Percentiles rank a stretch among this genome's conserved stretches.
Conservation (phyloP, 176 grass and related monocot genomes). For the Juncus effusus region DNA sequence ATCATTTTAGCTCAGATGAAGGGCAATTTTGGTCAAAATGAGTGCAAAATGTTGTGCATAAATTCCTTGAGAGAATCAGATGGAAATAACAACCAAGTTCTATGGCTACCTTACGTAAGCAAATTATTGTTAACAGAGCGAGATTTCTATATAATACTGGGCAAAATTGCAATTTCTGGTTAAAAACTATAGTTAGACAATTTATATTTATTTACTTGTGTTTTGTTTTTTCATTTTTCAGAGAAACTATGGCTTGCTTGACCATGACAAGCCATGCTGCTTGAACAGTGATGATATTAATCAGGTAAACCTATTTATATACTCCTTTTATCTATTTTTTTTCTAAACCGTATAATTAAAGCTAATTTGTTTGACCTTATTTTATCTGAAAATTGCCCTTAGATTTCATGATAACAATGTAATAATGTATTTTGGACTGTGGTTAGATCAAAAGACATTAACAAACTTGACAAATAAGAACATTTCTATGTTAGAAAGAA, state of each 20-base stretch:
- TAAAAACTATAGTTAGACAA: background rate
- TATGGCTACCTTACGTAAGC: slow-evolving; percentile 93
- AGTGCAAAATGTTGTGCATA: slow-evolving; percentile 87
- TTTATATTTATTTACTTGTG: slow-evolving; percentile 2
- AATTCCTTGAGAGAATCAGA: slow-evolving; percentile 62
- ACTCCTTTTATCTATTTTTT: no score
- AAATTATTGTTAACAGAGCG: slow-evolving; percentile 19
- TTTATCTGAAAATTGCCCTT: slow-evolving; percentile 16
- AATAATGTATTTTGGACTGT: background rate
- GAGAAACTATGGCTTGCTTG: slow-evolving; percentile 57
- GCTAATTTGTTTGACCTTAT: background rate
- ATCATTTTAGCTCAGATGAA: slow-evolving; percentile 84
- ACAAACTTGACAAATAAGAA: background rate
- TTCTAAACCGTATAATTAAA: background rate
- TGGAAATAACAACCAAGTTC: slow-evolving; percentile 50
- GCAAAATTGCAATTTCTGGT: background rate
- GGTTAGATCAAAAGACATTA: background rate
- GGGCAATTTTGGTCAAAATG: slow-evolving; percentile 66
- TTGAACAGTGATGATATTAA: slow-evolving; percentile 84
- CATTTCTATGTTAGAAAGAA: background rate
- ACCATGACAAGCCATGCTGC: slow-evolving; percentile 43
- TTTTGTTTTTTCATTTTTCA: slow-evolving; percentile 31
- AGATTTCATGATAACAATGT: background rate
- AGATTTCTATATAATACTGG: no score
- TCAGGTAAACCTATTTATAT: slow-evolving; percentile 40